phyloP scores from a whole-genome alignment of 352 stramenopile species.

The Globisporangium cederbergense region DNA sequence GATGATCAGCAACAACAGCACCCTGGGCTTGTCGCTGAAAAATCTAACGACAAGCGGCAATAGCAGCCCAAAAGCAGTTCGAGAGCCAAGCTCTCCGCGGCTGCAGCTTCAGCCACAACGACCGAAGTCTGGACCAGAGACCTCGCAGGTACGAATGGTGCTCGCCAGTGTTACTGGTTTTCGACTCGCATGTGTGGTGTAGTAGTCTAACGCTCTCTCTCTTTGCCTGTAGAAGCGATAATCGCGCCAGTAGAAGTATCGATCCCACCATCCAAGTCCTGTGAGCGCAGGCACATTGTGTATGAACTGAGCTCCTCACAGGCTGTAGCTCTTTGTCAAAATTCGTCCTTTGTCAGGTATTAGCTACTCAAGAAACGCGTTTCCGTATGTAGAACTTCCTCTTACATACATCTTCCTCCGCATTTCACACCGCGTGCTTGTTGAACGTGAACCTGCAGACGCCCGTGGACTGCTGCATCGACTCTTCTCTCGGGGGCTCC shows the following conservation, averaged over 20 bases:
- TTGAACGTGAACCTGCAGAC: conserved; percentile 64
- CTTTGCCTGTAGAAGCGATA: background rate
- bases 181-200: too few relatives aligned
- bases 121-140: background rate
- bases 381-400: background rate
- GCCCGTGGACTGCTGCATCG: conserved; percentile 21
- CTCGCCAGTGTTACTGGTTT: background rate
- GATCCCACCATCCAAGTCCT: background rate
- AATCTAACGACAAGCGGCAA: too few relatives aligned
- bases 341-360: too few relatives aligned
- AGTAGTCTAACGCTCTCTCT: background rate
- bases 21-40: background rate
- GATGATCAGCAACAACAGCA: background rate
- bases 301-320: too few relatives aligned
- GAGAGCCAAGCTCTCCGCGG: background rate
- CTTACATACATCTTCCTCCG: conserved; percentile 1
- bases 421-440: conserved; percentile 23
- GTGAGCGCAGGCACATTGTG: too few relatives aligned
- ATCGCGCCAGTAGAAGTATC: background rate
- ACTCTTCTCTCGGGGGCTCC: conserved; percentile 10
- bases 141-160: background rate
- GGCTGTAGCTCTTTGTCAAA: too few relatives aligned
- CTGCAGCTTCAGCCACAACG: conserved; percentile 5
- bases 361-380: too few relatives aligned
- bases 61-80: background rate